Evolutionary conservation across 768 basidiomycete species (phyloP), one percentile per base, ranked within the genome.

Genomic region (Leccinum barrowsii): DNA sequence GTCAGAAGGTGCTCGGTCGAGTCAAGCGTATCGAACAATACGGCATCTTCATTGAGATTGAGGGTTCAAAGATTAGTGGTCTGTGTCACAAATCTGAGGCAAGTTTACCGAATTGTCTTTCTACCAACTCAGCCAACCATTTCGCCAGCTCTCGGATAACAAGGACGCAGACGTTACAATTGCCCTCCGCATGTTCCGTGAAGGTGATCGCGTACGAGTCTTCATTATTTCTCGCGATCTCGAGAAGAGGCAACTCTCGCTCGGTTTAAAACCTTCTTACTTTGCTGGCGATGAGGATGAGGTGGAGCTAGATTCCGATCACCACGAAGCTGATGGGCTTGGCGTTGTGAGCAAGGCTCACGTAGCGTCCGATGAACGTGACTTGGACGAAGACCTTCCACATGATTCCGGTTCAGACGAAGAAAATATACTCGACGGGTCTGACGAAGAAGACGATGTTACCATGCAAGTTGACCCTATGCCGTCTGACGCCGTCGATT

Each of bases 61-160:
- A 89, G n/a, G 88, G 83, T 17, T 87, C 92, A 0, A 90, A 87
- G 67, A 77, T 98, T 51, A 86, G 82, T 60, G 96, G 96, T 5
- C 79, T 99, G 11, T 99, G 96, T 71, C 96, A 98, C 72, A 94
- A 94, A 73, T 92, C 92, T 10, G 83, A 98, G 81, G 93, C 89
- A 65, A 54, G 79, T 60, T 44, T 46, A 46, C 26, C 28, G 42
- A n/a, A 50, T 35, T 40, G 42, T 49, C 26, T 30, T 52, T 47
- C 19, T 44, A 1, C 19, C 21, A 8, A 52, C 15, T n/a, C 17
- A 54, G 50, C 52, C 52, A 42, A 40, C 52, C 22, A 52, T 56
- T 56, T 19, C 21, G 35, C 24, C 61, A 97, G 94, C 79, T 98
- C 46, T 90, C 94, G 7, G 96, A 98, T 68, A 92, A 91, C 70